phyloP scores from a whole-genome alignment of 345 rosid genomes.

The Citrus glauca region DNA sequence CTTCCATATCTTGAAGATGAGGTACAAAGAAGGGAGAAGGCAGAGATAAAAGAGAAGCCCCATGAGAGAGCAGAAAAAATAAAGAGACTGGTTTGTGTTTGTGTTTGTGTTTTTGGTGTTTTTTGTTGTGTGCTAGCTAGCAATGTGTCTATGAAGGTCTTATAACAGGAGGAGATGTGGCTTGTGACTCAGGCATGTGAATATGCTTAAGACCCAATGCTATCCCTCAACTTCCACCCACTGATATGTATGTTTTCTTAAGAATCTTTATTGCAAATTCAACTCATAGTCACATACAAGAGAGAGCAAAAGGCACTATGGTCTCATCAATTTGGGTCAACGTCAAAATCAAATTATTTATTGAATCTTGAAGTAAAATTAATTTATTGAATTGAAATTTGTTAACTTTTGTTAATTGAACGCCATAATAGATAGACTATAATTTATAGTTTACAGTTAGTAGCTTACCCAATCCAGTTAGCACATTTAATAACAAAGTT shows the following conservation, averaged over 20 bases:
- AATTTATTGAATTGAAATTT: not conserved
- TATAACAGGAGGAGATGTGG: not conserved
- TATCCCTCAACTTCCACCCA: constrained; percentile 44
- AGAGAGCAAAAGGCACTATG: not conserved
- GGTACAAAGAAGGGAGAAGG: constrained; percentile 29
- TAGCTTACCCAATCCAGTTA: constrained; percentile 20
- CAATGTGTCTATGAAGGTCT: not conserved
- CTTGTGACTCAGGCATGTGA: constrained; percentile 22
- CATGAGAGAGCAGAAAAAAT: constrained; percentile 20
- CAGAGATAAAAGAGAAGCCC: constrained; percentile 32
- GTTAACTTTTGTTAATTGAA: not conserved
- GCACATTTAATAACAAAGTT: constrained; percentile 36
- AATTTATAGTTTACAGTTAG: constrained; percentile 22
- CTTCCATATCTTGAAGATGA: constrained; percentile 37
- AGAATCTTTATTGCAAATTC: constrained; percentile 22
- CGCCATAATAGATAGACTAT: constrained; percentile 25
- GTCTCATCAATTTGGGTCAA: not conserved
- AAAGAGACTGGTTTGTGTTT: not conserved
- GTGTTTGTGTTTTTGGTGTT: not conserved
- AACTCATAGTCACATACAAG: not conserved
- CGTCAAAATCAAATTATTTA: not conserved
- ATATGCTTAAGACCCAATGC: constrained; percentile 10
- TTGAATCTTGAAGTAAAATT: not conserved
- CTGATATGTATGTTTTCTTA: constrained; percentile 10
- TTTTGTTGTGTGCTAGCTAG: not conserved